phyloP scores from a whole-genome alignment of 2,329 filamentous ascomycete genomes.

The Clarireedia homoeocarpa region DNA sequence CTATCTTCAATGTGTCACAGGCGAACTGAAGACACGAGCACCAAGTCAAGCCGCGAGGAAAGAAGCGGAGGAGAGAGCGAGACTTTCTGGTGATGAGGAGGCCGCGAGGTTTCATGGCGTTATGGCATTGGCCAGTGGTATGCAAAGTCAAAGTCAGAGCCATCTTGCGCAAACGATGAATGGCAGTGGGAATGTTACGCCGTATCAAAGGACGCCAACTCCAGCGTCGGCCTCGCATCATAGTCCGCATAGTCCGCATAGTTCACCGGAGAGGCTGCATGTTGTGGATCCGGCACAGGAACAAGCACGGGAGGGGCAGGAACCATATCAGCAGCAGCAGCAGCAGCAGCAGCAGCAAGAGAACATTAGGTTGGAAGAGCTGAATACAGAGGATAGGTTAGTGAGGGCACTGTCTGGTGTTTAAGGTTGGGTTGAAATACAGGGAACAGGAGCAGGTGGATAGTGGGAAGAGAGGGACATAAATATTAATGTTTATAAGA shows the following conservation, averaged over 20 bases:
- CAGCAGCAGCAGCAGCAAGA: background rate
- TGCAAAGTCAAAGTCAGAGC: slow-evolving; percentile 22
- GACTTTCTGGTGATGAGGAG: slow-evolving; percentile 51
- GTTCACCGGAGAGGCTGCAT: slow-evolving; percentile 12
- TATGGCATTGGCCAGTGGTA: slow-evolving; percentile 44
- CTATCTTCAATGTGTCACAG: slow-evolving; percentile 80
- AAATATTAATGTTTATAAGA: background rate
- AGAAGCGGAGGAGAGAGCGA: slow-evolving; percentile 56
- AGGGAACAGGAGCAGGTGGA: background rate
- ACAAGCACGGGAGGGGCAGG: background rate
- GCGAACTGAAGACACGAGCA: slow-evolving; percentile 78
- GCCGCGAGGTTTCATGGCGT: slow-evolving; percentile 54
- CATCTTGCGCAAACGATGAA: background rate
- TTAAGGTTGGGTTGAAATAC: background rate
- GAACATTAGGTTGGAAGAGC: background rate
- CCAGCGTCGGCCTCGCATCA: background rate
- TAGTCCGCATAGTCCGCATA: slow-evolving; percentile 1
- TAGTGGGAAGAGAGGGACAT: background rate
- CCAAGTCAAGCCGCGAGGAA: slow-evolving; percentile 65
- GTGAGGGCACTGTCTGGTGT: background rate
- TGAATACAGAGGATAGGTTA: background rate
- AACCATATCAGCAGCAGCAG: background rate
- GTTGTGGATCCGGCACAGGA: slow-evolving; percentile 13
- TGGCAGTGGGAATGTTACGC: slow-evolving; percentile 1
- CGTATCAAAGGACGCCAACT: background rate